Percentiles rank a stretch among this genome's conserved stretches.
Conservation (phyloP, 306 rosid species). For the Vachellia pachyceras region DNA sequence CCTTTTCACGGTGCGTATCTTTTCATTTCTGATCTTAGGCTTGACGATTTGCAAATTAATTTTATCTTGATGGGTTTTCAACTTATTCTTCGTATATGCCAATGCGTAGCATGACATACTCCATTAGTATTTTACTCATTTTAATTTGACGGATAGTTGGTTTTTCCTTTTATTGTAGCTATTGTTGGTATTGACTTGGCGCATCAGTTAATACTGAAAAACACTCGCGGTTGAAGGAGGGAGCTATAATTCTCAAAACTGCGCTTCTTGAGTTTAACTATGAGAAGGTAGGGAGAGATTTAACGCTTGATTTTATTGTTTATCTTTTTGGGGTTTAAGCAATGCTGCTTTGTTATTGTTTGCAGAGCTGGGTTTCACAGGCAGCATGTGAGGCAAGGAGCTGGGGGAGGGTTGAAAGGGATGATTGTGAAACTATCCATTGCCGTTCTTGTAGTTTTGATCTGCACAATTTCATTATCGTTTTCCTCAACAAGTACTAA, state of each 20-base stretch:
- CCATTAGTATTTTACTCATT: not conserved
- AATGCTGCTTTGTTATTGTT: not conserved
- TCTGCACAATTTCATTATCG: slow-evolving; percentile 76
- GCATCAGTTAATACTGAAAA: not conserved
- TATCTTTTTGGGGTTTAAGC: not conserved
- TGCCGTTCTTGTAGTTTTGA: slow-evolving; percentile 70
- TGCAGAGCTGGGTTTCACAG: slow-evolving; percentile 72
- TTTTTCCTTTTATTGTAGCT: not conserved
- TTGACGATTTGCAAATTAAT: not conserved
- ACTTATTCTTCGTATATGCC: not conserved
- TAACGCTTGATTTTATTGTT: slow-evolving; percentile 2
- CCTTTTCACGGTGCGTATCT: not conserved
- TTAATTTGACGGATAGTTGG: not conserved
- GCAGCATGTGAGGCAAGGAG: slow-evolving; percentile 55
- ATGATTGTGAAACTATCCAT: slow-evolving; percentile 68
- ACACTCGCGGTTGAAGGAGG: slow-evolving; percentile 10
- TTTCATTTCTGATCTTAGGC: not conserved
- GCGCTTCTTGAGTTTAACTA: slow-evolving; percentile 34
- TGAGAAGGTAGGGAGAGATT: slow-evolving; percentile 48
- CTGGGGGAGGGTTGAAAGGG: slow-evolving; percentile 65
- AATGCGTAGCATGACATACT: not conserved
- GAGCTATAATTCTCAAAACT: not conserved
- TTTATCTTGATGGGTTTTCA: not conserved
- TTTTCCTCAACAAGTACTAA: slow-evolving; percentile 47
- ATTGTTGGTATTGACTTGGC: not conserved